These are phyloP conservation scores for Ustilago shanxiensis DNA, from an alignment of 1,284 basidiomycete genomes.

Conservation along the genomic window DNA sequence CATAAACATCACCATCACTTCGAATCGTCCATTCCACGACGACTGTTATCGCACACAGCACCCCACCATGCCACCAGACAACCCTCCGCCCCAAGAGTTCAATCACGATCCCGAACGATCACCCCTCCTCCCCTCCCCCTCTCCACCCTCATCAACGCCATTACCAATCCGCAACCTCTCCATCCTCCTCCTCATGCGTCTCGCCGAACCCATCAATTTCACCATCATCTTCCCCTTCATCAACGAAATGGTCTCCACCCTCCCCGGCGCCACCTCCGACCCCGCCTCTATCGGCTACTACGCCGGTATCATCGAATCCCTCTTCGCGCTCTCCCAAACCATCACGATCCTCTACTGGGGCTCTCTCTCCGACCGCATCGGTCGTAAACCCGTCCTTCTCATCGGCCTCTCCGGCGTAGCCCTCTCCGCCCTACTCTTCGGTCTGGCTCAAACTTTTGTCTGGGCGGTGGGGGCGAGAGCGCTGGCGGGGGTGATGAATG, in stretches of 20 bases:
- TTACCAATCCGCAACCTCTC: constrained; percentile 75
- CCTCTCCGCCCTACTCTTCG: constrained; percentile 68
- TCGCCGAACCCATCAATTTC: constrained; percentile 74
- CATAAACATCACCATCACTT: too few relatives aligned
- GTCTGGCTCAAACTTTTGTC: constrained; percentile 62
- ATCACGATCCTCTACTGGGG: constrained; percentile 71
- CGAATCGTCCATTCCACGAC: neutral
- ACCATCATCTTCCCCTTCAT: constrained; percentile 81
- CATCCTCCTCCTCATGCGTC: constrained; percentile 71
- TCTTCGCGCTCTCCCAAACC: constrained; percentile 70
- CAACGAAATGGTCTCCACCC: constrained; percentile 73
- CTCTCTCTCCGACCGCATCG: constrained; percentile 68
- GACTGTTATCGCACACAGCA: neutral
- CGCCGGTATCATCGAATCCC: constrained; percentile 75
- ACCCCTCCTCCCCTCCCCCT: constrained; percentile 8
- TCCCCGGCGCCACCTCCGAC: constrained; percentile 13
- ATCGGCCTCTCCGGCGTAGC: constrained; percentile 68
- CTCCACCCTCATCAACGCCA: constrained; percentile 61
- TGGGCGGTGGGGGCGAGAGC: constrained; percentile 63
- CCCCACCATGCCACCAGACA: neutral
- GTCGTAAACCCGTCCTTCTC: constrained; percentile 71
- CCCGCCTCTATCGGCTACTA: constrained; percentile 71
- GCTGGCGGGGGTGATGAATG: constrained; percentile 55
- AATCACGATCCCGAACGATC: constrained; percentile 10
- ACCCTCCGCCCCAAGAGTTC: neutral